Evolutionary conservation across 129 eudicot species (phyloP), one percentile per base, ranked within the genome.

Genomic region (Solidago caesia): DNA sequence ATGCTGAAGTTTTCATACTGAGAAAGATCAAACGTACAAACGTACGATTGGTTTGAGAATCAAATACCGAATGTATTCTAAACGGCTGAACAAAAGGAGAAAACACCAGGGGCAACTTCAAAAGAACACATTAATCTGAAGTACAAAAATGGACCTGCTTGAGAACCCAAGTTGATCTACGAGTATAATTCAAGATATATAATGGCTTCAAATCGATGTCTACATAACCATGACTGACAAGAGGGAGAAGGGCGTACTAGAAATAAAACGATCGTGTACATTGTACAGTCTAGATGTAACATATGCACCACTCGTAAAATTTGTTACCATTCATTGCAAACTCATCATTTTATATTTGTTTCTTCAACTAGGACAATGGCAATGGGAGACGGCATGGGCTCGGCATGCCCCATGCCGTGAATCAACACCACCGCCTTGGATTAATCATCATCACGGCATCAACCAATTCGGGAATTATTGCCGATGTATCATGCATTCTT

Each of bases 1-100:
- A 44, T 72, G 46, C 59, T 44, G 4, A 62, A 47, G 21, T 14
- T 8, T 62, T 68, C 68, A 56, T 65, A 79, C 58, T 56, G 33
- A 45, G 52, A 52, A 64, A 42, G 71, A 52, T 78, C 10, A 33
- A 71, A 64, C 21, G 25, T 74, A 74, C 10, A 33, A 71, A 64
- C 21, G 25, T 74, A 74, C 6, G 8, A 12, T 39, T 48, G 47
- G 67, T 66, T 67, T 68, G 51, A 49, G 71, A 67, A 74, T 53
- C 61, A 46, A 56, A 66, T 66, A 58, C 74, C 65, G 25, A 66
- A 44, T 16, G 73, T 62, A 62, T 78, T 62, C 57, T 73, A 65
- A 72, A 51, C 53, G 64, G 12, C 60, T 70, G 79, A 79, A 65
- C 75, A 73, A 62, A 55, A 55, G 73, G 29, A 53, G 67, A 64